Evolutionary conservation across 2,329 filamentous ascomycete species (phyloP), one percentile per base, ranked within the genome.

Genomic region (Dothistroma septosporum): DNA sequence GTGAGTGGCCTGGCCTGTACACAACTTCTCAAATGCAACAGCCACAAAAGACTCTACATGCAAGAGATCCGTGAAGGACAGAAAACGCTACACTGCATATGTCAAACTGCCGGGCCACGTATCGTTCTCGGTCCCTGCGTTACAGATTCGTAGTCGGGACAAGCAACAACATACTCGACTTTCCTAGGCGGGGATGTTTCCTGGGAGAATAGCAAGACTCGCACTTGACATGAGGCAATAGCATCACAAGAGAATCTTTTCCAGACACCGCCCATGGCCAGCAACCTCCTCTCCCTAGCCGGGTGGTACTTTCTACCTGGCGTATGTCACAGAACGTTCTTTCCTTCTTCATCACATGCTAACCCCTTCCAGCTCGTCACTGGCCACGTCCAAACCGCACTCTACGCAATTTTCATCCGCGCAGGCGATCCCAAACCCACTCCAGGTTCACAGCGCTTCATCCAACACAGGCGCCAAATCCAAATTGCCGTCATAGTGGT

Each of bases 321-420:
- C 67, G 84, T 86, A 77, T 71, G 80, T 61, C 16, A n/a, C 16
- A 33, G 21, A 28, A n/a, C 14, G 47, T 32, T 22, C 19, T 28
- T 35, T 10, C 33, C 4, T n/a, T 4, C 21, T n/a, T 22, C 4
- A 19, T 11, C 28, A 32, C 31, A n/a, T 31, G 21, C 47, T 60
- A 32, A 60, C 33, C 16, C 50, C 41, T 55, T 53, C 19, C 49
- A 95, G 90, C 85, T 93, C 68, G 88, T 87, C 53, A 92, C 91
- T 41, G 85, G 85, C 64, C 90, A 88, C 79, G 74, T 89, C 6
- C 93, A 97, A 75, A 83, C 83, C 64, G 80, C 95, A 68, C 94
- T 92, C 79, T 99, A 97, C 79, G 83, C 87, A 70, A 78, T 97
- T 68, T 90, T 90, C 58, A 93, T 96, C 74, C 91, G 92, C 66